Conservation (phyloP, 306 rosid species). For the Hippophae gyantsensis region DNA sequence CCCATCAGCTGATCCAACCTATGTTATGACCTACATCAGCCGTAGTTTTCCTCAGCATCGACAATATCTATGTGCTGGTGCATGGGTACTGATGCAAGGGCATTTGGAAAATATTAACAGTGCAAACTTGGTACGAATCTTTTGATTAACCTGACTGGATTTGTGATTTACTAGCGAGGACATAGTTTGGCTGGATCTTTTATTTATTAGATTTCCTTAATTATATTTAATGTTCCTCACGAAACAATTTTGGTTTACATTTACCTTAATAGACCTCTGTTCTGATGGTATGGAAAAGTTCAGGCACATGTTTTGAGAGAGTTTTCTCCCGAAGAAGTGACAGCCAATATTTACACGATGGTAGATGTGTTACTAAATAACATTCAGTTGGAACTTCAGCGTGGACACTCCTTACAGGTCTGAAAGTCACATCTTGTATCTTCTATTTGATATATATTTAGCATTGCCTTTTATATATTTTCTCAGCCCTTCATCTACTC, state of each 20-base stretch:
- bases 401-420: conserved; percentile 78
- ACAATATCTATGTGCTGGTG: conserved; percentile 89
- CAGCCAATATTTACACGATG: conserved; percentile 87
- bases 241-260: neutral
- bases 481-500: conserved; percentile 3
- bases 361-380: conserved; percentile 93
- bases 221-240: conserved; percentile 1
- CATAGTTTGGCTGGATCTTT: conserved; percentile 3
- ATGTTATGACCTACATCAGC: conserved; percentile 69
- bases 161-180: neutral
- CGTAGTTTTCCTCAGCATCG: conserved; percentile 78
- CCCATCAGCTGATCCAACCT: conserved; percentile 78
- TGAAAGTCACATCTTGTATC: conserved; percentile 9
- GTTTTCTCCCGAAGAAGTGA: conserved; percentile 88
- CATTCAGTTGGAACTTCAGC: conserved; percentile 88
- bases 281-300: conserved; percentile 14
- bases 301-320: conserved; percentile 91
- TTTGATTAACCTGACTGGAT: conserved; percentile 15
- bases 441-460: conserved; percentile 10
- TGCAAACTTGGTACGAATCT: conserved; percentile 60
- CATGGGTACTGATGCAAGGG: conserved; percentile 93
- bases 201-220: conserved; percentile 6
- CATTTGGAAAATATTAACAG: conserved; percentile 78
- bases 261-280: neutral
- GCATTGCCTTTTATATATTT: neutral